Evolutionary conservation across 305 asterid genomes (phyloP).

Genomic region (Nicotiana rustica): DNA sequence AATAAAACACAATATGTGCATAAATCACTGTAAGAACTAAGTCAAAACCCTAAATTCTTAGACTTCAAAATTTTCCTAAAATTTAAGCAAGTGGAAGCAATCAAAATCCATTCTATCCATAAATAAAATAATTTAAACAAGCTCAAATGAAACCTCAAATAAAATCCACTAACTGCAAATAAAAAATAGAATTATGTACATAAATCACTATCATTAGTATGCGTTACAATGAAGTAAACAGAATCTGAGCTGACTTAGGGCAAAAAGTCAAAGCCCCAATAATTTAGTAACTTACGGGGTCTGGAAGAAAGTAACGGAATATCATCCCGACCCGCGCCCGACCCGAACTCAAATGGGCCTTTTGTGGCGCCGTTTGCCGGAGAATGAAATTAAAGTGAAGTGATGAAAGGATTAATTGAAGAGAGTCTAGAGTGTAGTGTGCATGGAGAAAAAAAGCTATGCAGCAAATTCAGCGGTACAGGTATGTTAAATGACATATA

Average conservation of each 20-base stretch:
- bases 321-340: neutral
- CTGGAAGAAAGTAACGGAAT: neutral
- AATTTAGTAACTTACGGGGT: neutral
- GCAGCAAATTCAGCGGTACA: neutral
- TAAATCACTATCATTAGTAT: neutral
- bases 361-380: slow-evolving; percentile 24
- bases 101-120: neutral
- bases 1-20: slow-evolving; percentile 2
- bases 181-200: neutral
- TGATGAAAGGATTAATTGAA: slow-evolving; percentile 21
- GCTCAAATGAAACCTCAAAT: neutral
- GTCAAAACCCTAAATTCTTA: slow-evolving; percentile 22
- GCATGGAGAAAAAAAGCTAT: neutral
- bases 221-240: neutral
- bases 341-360: neutral
- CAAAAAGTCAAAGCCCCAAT: neutral
- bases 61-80: neutral
- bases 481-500: neutral
- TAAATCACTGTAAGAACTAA: neutral
- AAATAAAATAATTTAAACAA: neutral
- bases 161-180: neutral
- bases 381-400: neutral
- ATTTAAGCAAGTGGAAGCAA: neutral
- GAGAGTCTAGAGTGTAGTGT: slow-evolving; percentile 14
- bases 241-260: neutral